Evolutionary conservation across 116 monocot genomes (phyloP).

Genomic region (Posidonia oceanica): DNA sequence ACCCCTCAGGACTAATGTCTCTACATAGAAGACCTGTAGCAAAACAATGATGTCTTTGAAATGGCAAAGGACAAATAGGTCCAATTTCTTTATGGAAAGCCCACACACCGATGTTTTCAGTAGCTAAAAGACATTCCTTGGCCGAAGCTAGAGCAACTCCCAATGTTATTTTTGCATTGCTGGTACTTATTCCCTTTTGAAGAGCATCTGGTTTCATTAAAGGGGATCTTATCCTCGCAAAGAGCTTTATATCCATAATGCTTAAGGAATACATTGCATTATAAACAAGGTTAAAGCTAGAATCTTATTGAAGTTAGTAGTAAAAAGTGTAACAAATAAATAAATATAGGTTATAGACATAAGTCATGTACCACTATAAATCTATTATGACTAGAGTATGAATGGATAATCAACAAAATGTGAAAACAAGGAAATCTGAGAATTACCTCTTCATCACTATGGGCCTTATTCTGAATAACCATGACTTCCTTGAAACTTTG

Average conservation of each 20-base stretch:
- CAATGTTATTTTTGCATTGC: conserved; percentile 70
- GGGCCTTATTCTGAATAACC: conserved; percentile 87
- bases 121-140: conserved; percentile 77
- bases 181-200: conserved; percentile 64
- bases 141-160: conserved; percentile 91
- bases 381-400: too few species aligned
- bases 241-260: conserved; percentile 28
- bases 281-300: neutral
- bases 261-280: too few species aligned
- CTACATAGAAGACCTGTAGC: conserved; percentile 73
- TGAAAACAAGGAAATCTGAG: conserved; percentile 24
- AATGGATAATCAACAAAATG: neutral
- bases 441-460: conserved; percentile 80
- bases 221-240: conserved; percentile 58
- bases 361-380: neutral
- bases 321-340: neutral
- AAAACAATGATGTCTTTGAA: neutral
- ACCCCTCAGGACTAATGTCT: conserved; percentile 64
- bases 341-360: neutral
- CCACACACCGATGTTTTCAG: conserved; percentile 67
- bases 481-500: conserved; percentile 43
- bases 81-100: neutral
- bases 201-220: conserved; percentile 65
- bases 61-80: neutral
- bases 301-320: neutral